A percentile compares a stretch with the other conserved stretches of the same genome.
These are phyloP conservation scores for Hyaloperonospora arabidopsidis DNA, from an alignment of 352 stramenopile species.

Conservation along the genomic window DNA sequence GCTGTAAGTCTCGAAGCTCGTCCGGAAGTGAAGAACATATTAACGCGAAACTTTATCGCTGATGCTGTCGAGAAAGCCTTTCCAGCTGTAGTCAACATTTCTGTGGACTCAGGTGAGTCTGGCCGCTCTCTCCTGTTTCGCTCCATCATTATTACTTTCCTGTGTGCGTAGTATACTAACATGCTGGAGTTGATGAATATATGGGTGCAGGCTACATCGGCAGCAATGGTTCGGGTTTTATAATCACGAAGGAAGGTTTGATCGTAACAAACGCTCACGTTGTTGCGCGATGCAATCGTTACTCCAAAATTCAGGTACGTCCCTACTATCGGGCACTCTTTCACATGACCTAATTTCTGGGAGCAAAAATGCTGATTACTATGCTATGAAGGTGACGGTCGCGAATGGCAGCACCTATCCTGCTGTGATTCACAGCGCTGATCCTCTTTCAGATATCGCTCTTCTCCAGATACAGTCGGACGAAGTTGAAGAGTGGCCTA, in stretches of 20 bases:
- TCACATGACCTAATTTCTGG: neutral
- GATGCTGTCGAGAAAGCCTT: slow-evolving; percentile 86
- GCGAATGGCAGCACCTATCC: slow-evolving; percentile 72
- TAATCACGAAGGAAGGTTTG: slow-evolving; percentile 80
- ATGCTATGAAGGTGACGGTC: slow-evolving; percentile 60
- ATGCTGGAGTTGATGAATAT: slow-evolving; percentile 1
- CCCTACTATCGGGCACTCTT: neutral
- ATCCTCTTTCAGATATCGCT: slow-evolving; percentile 86
- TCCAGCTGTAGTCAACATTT: slow-evolving; percentile 86
- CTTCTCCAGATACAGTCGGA: slow-evolving; percentile 79
- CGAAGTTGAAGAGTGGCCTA: slow-evolving; percentile 53
- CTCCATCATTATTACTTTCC: too few relatives aligned
- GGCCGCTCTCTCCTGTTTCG: neutral
- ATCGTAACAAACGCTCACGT: slow-evolving; percentile 92
- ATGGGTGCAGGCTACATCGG: slow-evolving; percentile 42
- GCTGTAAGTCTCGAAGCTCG: slow-evolving; percentile 19
- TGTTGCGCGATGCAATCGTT: slow-evolving; percentile 70
- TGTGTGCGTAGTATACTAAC: neutral
- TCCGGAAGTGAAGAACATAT: slow-evolving; percentile 10
- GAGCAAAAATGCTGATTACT: neutral
- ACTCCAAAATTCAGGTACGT: slow-evolving; percentile 70
- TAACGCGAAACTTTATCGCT: slow-evolving; percentile 81
- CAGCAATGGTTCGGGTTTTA: slow-evolving; percentile 89
- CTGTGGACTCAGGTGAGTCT: slow-evolving; percentile 47
- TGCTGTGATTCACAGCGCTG: slow-evolving; percentile 75